Percentiles rank a stretch among this genome's conserved stretches.
phyloP scores from a whole-genome alignment of 1,284 basidiomycete genomes.

The Cutaneotrichosporon sp. region DNA sequence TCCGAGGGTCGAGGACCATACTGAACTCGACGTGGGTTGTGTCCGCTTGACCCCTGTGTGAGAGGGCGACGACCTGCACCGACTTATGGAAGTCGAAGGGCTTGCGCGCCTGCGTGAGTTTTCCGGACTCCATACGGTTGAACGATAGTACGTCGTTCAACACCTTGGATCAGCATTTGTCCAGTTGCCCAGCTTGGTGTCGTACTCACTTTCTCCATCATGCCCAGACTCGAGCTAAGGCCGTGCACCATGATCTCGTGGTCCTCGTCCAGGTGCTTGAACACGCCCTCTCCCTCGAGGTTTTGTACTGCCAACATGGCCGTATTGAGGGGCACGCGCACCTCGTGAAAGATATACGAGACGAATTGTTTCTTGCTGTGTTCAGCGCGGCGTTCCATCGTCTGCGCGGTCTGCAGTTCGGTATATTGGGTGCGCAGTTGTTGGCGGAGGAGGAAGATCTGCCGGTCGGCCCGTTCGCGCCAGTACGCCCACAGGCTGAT shows the following conservation, averaged over 20 bases:
- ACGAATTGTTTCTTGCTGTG: conserved; percentile 77
- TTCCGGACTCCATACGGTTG: conserved; percentile 55
- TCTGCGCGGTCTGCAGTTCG: conserved; percentile 78
- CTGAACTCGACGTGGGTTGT: conserved; percentile 67
- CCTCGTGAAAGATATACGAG: conserved; percentile 66
- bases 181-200: neutral
- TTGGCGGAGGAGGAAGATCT: conserved; percentile 63
- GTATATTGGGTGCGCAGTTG: conserved; percentile 71
- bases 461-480: conserved; percentile 59
- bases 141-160: conserved; percentile 74
- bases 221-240: conserved; percentile 74
- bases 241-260: conserved; percentile 51
- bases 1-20: conserved; percentile 68
- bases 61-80: conserved; percentile 74
- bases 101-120: conserved; percentile 49
- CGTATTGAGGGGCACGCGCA: conserved; percentile 86
- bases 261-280: conserved; percentile 40
- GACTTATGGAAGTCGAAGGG: conserved; percentile 82
- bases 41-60: conserved; percentile 70
- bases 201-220: conserved; percentile 59
- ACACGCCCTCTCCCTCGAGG: conserved; percentile 65
- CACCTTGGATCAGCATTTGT: conserved; percentile 53
- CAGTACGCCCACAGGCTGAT: conserved; percentile 49
- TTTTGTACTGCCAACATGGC: conserved; percentile 86
- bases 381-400: conserved; percentile 74